These are phyloP conservation scores for Chaetomium sp. DNA, from an alignment of 2,329 filamentous ascomycete species.

Conservation along the genomic window DNA sequence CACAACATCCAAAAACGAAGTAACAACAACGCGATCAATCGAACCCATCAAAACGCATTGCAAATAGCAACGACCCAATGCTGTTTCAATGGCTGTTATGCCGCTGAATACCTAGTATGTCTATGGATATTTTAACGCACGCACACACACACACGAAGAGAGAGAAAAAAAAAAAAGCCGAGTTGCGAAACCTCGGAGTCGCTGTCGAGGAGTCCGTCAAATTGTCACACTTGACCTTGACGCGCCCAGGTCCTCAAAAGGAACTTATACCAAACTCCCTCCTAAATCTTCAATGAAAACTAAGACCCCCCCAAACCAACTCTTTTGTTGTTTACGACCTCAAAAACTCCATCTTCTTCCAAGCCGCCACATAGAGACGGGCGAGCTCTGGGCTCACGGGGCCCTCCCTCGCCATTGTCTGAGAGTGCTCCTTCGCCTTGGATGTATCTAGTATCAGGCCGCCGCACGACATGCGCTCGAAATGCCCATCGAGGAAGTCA, in stretches of 20 bases:
- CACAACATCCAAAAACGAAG: neutral
- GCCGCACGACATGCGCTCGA: conserved; percentile 14
- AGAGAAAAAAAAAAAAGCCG: neutral
- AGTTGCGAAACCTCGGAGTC: no score
- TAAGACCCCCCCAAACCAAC: no score
- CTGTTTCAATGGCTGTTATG: neutral
- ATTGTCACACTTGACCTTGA: neutral
- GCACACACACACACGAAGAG: neutral
- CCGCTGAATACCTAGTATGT: no score
- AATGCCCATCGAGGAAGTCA: conserved; percentile 11
- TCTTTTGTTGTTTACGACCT: neutral
- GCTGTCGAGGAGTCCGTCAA: no score
- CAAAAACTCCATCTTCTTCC: conserved; percentile 15
- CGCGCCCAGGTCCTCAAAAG: neutral
- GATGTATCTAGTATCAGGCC: conserved; percentile 13
- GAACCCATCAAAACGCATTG: neutral
- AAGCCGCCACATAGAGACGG: neutral
- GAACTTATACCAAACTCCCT: no score
- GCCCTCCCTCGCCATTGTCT: neutral
- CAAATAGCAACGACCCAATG: neutral
- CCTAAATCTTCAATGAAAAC: no score
- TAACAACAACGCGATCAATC: neutral
- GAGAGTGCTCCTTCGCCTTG: conserved; percentile 5
- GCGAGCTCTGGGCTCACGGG: conserved; percentile 4
- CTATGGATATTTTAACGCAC: neutral